Evolutionary conservation across 2,329 filamentous ascomycete species (phyloP).

Genomic region (Cercospora brassicicola): DNA sequence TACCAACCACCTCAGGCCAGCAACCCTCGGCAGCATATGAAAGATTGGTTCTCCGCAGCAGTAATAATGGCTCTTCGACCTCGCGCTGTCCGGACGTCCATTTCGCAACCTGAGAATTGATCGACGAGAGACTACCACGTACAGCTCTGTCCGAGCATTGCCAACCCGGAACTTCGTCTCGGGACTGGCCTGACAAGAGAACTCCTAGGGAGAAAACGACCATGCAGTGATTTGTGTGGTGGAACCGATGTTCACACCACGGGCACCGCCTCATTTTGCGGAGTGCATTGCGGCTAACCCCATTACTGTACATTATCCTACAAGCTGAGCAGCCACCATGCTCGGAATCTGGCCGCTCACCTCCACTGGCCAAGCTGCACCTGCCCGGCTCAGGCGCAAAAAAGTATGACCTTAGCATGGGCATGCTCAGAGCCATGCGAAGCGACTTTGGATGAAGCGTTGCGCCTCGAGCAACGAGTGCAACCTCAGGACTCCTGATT

Average conservation of each 20-base stretch:
- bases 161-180: background rate
- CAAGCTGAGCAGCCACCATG: background rate
- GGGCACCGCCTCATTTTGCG: constrained; percentile 2
- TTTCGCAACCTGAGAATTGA: background rate
- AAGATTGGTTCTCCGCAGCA: background rate
- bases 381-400: background rate
- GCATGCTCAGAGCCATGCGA: background rate
- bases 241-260: background rate
- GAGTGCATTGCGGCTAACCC: background rate
- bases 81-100: background rate
- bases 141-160: background rate
- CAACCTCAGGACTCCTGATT: background rate
- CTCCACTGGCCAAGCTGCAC: background rate
- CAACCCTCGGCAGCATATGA: constrained; percentile 10
- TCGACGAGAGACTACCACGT: background rate
- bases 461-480: background rate
- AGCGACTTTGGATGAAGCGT: background rate
- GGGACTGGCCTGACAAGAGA: background rate
- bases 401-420: background rate
- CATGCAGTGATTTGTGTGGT: background rate
- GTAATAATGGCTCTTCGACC: background rate
- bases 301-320: constrained; percentile 14
- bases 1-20: background rate
- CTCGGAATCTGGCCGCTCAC: background rate
- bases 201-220: background rate